Evolutionary conservation across 2,329 filamentous ascomycete species (phyloP).

Genomic region (Dichotomopilus funicola): DNA sequence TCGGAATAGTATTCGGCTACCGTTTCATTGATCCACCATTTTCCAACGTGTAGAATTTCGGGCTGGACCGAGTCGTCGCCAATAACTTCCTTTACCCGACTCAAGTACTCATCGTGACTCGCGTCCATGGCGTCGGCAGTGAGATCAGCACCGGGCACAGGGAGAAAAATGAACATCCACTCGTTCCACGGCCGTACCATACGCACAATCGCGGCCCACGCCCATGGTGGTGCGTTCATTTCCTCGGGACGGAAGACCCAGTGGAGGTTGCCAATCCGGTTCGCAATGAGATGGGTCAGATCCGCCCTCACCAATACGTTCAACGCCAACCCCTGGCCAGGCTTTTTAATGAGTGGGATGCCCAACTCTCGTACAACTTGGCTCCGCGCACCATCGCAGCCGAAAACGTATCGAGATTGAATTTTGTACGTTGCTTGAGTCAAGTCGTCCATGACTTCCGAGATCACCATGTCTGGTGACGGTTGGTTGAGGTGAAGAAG

Average conservation of each 20-base stretch:
- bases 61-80: conserved; percentile 46
- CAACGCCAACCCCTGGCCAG: conserved; percentile 32
- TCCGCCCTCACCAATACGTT: conserved; percentile 41
- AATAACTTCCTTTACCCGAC: conserved; percentile 43
- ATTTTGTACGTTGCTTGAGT: conserved; percentile 33
- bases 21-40: conserved; percentile 57
- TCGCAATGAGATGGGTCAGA: conserved; percentile 43
- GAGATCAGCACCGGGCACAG: conserved; percentile 33
- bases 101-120: conserved; percentile 40
- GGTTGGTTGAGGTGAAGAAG: conserved; percentile 31
- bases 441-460: conserved; percentile 23
- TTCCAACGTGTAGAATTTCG: conserved; percentile 47
- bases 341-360: conserved; percentile 31
- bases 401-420: conserved; percentile 51
- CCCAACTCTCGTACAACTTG: conserved; percentile 32
- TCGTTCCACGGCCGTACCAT: conserved; percentile 61
- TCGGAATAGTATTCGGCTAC: conserved; percentile 51
- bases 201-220: conserved; percentile 42
- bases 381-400: conserved; percentile 46
- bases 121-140: conserved; percentile 33
- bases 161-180: conserved; percentile 53
- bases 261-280: conserved; percentile 52
- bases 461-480: conserved; percentile 25
- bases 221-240: conserved; percentile 44
- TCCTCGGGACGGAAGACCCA: conserved; percentile 54